phyloP scores from a whole-genome alignment of 768 basidiomycete species.

The Lactarius indigo region DNA sequence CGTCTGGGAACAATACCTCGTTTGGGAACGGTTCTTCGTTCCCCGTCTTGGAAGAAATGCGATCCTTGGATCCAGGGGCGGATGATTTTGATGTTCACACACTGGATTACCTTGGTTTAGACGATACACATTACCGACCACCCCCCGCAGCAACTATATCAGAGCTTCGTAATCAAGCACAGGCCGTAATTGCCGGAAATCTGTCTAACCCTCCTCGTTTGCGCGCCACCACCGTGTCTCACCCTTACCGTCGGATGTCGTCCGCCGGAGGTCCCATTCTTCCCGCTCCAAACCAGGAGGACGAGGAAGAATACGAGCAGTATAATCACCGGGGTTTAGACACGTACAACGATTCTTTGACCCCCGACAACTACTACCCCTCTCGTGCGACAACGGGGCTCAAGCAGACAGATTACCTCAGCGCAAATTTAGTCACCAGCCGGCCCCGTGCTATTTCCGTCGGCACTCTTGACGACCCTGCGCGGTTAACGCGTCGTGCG shows the following conservation, averaged over 20 bases:
- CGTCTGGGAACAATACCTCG: conserved; percentile 50
- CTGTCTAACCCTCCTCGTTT: conserved; percentile 74
- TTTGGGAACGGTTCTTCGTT: conserved; percentile 53
- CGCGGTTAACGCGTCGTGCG: conserved; percentile 66
- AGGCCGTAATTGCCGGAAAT: conserved; percentile 84
- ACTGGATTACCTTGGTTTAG: conserved; percentile 93
- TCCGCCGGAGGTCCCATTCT: conserved; percentile 58
- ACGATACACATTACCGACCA: conserved; percentile 62
- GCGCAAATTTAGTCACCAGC: conserved; percentile 26
- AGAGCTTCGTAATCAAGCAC: conserved; percentile 85
- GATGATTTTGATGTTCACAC: conserved; percentile 94
- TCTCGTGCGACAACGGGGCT: conserved; percentile 12
- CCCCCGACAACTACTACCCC: conserved; percentile 62
- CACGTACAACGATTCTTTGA: conserved; percentile 53
- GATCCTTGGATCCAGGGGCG: conserved; percentile 72
- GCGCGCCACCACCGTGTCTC: conserved; percentile 90
- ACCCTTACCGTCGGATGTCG: conserved; percentile 76
- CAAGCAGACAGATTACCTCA: conserved; percentile 23
- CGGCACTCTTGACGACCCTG: conserved; percentile 79
- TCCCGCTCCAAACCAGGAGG: conserved; percentile 57
- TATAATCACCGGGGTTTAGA: conserved; percentile 57
- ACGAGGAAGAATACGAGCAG: conserved; percentile 76
- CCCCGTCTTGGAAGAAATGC: conserved; percentile 72
- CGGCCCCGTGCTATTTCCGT: conserved; percentile 85
- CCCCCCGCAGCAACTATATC: conserved; percentile 86